A percentile compares a stretch with the other conserved stretches of the same genome.
Evolutionary conservation across 106 monocot species (phyloP).

Genomic region (Dendrobium huoshanense): DNA sequence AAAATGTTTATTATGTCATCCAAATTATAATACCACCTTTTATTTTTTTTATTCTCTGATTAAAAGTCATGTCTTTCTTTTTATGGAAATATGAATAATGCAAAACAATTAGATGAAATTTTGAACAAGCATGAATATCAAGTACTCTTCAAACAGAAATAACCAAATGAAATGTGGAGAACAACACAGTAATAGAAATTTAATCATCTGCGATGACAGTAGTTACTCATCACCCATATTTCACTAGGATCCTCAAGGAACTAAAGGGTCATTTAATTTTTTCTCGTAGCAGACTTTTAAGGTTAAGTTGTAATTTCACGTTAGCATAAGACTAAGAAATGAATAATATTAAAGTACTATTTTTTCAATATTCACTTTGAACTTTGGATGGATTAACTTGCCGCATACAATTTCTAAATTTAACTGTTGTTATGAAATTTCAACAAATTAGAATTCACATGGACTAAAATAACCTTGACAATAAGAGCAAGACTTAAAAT

Average conservation of each 20-base stretch:
- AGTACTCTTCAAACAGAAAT: not conserved
- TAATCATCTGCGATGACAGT: not conserved
- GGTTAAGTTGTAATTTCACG: not conserved
- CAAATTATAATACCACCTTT: not conserved
- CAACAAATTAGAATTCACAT: not conserved
- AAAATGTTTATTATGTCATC: not conserved
- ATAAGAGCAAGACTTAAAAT: not conserved
- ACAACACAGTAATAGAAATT: not conserved
- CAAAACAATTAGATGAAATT: not conserved
- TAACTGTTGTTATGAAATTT: not conserved
- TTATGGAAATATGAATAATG: not conserved
- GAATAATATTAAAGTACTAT: not conserved
- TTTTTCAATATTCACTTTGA: not conserved
- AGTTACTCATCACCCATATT: too few relatives aligned
- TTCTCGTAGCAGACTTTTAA: not conserved
- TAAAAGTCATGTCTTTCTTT: not conserved
- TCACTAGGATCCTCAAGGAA: too few relatives aligned
- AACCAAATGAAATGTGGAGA: not conserved
- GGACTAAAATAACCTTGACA: not conserved
- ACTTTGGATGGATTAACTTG: not conserved
- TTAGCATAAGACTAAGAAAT: not conserved
- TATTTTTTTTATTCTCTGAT: not conserved
- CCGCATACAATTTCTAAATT: not conserved
- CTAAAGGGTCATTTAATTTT: not conserved
- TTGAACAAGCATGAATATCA: not conserved